phyloP scores from a whole-genome alignment of 1,284 basidiomycete genomes.

The Cutaneotrichosporon sp. region DNA sequence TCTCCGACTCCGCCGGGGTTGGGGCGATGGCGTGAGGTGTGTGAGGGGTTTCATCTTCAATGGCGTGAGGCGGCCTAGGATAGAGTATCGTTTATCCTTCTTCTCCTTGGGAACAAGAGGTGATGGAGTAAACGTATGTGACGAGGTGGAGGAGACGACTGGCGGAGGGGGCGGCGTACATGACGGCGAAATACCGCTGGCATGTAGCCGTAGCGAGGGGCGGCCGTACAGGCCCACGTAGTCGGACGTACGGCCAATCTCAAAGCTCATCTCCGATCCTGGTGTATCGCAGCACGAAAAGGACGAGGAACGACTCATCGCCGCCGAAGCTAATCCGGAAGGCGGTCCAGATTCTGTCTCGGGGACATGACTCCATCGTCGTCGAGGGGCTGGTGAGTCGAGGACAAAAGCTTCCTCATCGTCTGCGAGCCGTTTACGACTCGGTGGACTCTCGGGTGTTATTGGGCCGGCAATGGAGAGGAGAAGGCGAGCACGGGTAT shows the following conservation, averaged over 20 bases:
- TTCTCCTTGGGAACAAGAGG: not conserved
- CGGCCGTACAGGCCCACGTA: slow-evolving; percentile 22
- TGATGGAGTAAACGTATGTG: not conserved
- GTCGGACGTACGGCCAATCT: slow-evolving; percentile 22
- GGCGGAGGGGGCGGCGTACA: not conserved
- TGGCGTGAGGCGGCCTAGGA: slow-evolving; percentile 16
- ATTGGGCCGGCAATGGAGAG: not conserved
- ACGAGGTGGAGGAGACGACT: not conserved
- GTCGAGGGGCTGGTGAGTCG: slow-evolving; percentile 13
- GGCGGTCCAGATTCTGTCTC: not conserved
- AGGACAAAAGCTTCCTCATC: not conserved
- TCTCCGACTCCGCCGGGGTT: slow-evolving; percentile 10
- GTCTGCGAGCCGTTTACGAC: slow-evolving; percentile 1
- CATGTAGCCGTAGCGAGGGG: not conserved
- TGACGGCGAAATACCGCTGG: slow-evolving; percentile 3
- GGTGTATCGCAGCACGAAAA: slow-evolving; percentile 18
- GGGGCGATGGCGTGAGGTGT: slow-evolving; percentile 14
- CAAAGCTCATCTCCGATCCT: slow-evolving; percentile 23
- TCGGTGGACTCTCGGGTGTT: not conserved
- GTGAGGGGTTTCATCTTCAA: slow-evolving; percentile 12
- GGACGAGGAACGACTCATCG: slow-evolving; percentile 17
- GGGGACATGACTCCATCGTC: not conserved
- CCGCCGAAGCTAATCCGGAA: slow-evolving; percentile 7
- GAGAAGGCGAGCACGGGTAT: slow-evolving; percentile 20
- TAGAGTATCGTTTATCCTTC: slow-evolving; percentile 10